Conservation (phyloP, 108 stramenopile species). For the Tribonema minus region DNA sequence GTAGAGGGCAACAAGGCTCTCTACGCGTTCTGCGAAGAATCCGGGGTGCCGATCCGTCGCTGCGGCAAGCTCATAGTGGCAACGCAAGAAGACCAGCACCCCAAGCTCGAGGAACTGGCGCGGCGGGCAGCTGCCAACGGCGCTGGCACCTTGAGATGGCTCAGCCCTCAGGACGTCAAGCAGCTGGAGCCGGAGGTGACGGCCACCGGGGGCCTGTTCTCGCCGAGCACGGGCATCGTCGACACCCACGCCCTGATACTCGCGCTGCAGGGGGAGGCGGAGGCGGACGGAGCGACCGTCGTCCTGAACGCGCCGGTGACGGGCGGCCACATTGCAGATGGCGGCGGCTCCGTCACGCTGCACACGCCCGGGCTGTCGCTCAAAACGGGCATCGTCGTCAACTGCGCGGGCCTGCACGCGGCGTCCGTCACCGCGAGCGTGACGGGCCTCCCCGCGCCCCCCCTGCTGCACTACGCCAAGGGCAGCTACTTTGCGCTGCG, state of each 20-base stretch:
- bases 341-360: background rate
- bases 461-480: constrained; percentile 44
- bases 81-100: constrained; percentile 1
- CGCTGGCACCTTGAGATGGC: constrained; percentile 18
- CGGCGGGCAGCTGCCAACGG: constrained; percentile 30
- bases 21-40: constrained; percentile 37
- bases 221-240: constrained; percentile 48
- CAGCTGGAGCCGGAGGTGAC: constrained; percentile 41
- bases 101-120: constrained; percentile 9
- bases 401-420: constrained; percentile 47
- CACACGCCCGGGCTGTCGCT: background rate
- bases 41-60: constrained; percentile 1
- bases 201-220: constrained; percentile 27
- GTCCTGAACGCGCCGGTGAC: constrained; percentile 15
- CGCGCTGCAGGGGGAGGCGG: constrained; percentile 46
- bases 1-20: constrained; percentile 29
- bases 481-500: constrained; percentile 53
- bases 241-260: constrained; percentile 46
- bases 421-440: constrained; percentile 5
- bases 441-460: background rate
- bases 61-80: constrained; percentile 46
- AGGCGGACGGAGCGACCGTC: constrained; percentile 36
- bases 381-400: background rate
- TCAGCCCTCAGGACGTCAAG: constrained; percentile 13
- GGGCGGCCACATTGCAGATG: background rate